A percentile compares a stretch with the other conserved stretches of the same genome.
phyloP scores from a whole-genome alignment of 805 yeast genomes.

The Lipomyces yamanashiensis region DNA sequence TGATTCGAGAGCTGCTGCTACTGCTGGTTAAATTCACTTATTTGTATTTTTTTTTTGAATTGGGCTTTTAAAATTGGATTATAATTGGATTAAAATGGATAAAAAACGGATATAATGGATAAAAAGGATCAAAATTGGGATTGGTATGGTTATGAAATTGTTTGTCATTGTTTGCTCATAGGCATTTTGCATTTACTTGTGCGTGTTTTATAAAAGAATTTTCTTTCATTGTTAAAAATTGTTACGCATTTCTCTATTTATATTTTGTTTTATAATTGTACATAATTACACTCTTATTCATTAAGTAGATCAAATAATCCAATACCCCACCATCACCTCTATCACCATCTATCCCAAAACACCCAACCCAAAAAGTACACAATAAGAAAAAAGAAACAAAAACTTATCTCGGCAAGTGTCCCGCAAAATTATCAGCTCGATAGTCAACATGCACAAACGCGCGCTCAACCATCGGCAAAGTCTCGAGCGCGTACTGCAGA shows the following conservation, averaged over 20 bases:
- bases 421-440: constrained; percentile 23
- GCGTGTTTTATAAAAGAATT: too few relatives aligned
- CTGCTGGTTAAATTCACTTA: too few relatives aligned
- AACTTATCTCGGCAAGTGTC: constrained; percentile 14
- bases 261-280: too few relatives aligned
- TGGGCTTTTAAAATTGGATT: too few relatives aligned
- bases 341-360: background rate
- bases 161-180: background rate
- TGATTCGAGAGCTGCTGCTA: too few relatives aligned
- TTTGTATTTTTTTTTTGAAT: too few relatives aligned
- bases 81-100: background rate
- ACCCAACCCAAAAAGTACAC: background rate
- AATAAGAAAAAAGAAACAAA: background rate
- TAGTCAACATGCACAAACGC: constrained; percentile 78
- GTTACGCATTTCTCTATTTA: too few relatives aligned
- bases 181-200: background rate
- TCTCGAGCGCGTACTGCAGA: constrained; percentile 77
- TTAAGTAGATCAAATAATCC: too few relatives aligned
- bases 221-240: too few relatives aligned
- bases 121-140: background rate
- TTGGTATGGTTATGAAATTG: background rate
- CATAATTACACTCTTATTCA: too few relatives aligned
- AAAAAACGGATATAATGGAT: too few relatives aligned
- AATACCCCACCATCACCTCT: too few relatives aligned
- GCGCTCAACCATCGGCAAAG: constrained; percentile 75